Base-by-base conservation (phyloP, 2,329 filamentous ascomycete species). In the Xylariaceae sp. region DNA sequence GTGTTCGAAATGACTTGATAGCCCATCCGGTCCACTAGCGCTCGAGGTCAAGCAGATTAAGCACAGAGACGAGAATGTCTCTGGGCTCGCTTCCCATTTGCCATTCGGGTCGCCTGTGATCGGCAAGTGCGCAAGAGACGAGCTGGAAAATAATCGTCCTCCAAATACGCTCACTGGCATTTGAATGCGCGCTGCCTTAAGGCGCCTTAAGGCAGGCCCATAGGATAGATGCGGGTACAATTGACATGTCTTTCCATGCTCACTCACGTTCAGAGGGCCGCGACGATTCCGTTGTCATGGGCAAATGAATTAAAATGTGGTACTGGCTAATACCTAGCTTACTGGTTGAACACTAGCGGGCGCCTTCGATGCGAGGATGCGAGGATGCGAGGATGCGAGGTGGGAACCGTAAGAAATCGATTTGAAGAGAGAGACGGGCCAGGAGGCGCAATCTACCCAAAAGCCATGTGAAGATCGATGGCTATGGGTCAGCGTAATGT, bases 221-320 rank as follows among this genome's bases (percentile, higher is more conserved):
- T 47, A 59, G 57, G 52, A 40, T 49, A 47, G 31, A 46, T 51
- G 51, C 40, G n/a, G 47, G 55, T 52, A 45, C 51, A 53, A 54
- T 55, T 55, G 50, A 34, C 46, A 53, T 19, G 19, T 50, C 47
- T 55, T 31, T 53, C 30, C 30, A 47, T 31, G 29, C 43, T 45
- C 47, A 48, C 45, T 51, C 46, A 50, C 19, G 30, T 46, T 30
- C 46, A 27, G 35, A 48, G 48, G n/a, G 46, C 51, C 46, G 50
- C 37, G 32, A 32, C 46, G 37, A 49, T 54, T 50, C 35, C 42
- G 6, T 44, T 32, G 8, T 56, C 12, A 37, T 47, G 47, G 47
- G 35, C 27, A n/a, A 45, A 30, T 45, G 29, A 45, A 51, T 37
- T 34, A 29, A 11, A 8, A 52, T 35, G 50, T 49, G 34, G 30